A percentile compares a stretch with the other conserved stretches of the same genome.
Evolutionary conservation across 805 yeast genomes (phyloP).

Genomic region (Kuraishia piskuri): DNA sequence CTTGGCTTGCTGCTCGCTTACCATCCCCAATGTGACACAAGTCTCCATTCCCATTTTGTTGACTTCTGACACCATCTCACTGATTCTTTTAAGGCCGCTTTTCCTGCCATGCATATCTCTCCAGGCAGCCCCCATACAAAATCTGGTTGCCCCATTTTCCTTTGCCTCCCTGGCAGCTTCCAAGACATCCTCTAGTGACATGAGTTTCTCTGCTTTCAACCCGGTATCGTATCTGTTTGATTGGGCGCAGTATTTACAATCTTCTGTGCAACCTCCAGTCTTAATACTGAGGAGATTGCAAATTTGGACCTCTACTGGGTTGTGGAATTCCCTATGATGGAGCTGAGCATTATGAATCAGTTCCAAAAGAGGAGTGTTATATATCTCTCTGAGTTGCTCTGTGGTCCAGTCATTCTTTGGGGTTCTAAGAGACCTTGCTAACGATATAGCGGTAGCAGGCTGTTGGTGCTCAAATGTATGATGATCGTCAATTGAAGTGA

Average conservation of each 20-base stretch:
- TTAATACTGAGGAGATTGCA: constrained; percentile 71
- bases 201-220: constrained; percentile 57
- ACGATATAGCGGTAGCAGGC: not conserved
- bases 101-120: constrained; percentile 77
- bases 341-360: constrained; percentile 50
- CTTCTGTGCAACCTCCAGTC: constrained; percentile 77
- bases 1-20: constrained; percentile 53
- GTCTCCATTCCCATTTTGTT: constrained; percentile 65
- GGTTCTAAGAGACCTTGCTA: not conserved
- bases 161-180: constrained; percentile 59
- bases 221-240: constrained; percentile 64
- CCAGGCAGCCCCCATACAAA: constrained; percentile 88
- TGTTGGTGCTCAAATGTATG: not conserved
- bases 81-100: constrained; percentile 51
- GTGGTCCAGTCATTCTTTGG: constrained; percentile 40
- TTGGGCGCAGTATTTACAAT: constrained; percentile 77
- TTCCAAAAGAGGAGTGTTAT: constrained; percentile 58
- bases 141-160: constrained; percentile 64
- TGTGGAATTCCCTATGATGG: constrained; percentile 60
- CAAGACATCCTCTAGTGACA: constrained; percentile 53
- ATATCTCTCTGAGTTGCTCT: constrained; percentile 50
- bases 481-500: not conserved
- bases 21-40: constrained; percentile 79
- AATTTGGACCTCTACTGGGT: constrained; percentile 62
- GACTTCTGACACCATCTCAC: constrained; percentile 56